A percentile compares a stretch with the other conserved stretches of the same genome.
phyloP scores from a whole-genome alignment of 495 filamentous ascomycete species.

The Daldinia childiae region DNA sequence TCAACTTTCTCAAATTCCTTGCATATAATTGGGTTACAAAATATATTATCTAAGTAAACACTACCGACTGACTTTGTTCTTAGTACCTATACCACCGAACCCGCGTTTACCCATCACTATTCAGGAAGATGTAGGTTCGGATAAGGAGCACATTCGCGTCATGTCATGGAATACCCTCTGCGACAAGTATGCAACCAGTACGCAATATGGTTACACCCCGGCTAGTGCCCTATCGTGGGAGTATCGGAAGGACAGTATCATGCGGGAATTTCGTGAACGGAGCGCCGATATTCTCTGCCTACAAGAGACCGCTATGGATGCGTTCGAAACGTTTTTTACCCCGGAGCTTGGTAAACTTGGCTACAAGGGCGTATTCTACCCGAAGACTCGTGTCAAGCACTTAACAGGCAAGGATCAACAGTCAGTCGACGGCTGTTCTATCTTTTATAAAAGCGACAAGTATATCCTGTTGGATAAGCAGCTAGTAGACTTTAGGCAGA shows the following conservation, averaged over 20 bases:
- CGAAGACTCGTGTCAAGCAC: slow-evolving; percentile 84
- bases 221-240: slow-evolving; percentile 82
- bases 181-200: slow-evolving; percentile 84
- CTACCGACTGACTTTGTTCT: slow-evolving; percentile 26
- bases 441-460: slow-evolving; percentile 92
- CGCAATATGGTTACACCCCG: slow-evolving; percentile 89
- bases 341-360: slow-evolving; percentile 81
- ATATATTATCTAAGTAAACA: background rate
- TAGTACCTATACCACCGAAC: slow-evolving; percentile 75
- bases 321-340: slow-evolving; percentile 88
- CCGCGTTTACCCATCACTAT: slow-evolving; percentile 57
- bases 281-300: slow-evolving; percentile 90
- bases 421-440: slow-evolving; percentile 91
- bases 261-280: slow-evolving; percentile 79
- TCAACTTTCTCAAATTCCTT: background rate
- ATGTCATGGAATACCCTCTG: slow-evolving; percentile 95
- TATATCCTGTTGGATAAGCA: slow-evolving; percentile 94
- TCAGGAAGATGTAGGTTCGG: slow-evolving; percentile 59
- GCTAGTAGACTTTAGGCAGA: slow-evolving; percentile 88
- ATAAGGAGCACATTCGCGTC: slow-evolving; percentile 71
- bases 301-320: slow-evolving; percentile 91
- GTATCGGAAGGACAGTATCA: slow-evolving; percentile 80
- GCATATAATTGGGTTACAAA: background rate
- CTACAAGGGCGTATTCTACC: slow-evolving; percentile 93
- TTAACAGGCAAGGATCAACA: slow-evolving; percentile 90